Evolutionary conservation across 352 stramenopile genomes (phyloP).

Genomic region (Thraustotheca clavata): DNA sequence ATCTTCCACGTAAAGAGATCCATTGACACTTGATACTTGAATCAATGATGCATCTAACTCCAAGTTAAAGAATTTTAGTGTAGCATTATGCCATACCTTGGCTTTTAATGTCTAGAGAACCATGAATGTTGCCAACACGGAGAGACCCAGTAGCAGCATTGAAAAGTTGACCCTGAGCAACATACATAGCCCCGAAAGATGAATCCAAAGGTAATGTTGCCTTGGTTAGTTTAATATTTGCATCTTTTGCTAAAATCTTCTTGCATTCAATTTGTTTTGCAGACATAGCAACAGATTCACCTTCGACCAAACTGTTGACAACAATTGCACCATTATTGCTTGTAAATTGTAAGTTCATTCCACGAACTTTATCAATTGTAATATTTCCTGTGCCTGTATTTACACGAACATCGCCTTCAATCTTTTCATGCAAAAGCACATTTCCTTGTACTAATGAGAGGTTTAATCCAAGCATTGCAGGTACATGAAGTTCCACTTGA

Average conservation of each 20-base stretch:
- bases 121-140: slow-evolving; percentile 56
- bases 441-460: slow-evolving; percentile 38
- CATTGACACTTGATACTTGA: slow-evolving; percentile 56
- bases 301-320: slow-evolving; percentile 44
- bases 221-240: slow-evolving; percentile 51
- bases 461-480: slow-evolving; percentile 38
- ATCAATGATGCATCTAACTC: slow-evolving; percentile 20
- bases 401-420: slow-evolving; percentile 68
- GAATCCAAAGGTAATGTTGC: slow-evolving; percentile 22
- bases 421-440: slow-evolving; percentile 45
- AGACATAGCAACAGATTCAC: slow-evolving; percentile 40
- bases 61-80: not conserved
- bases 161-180: slow-evolving; percentile 37
- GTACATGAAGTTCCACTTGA: slow-evolving; percentile 22
- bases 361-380: slow-evolving; percentile 50
- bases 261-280: slow-evolving; percentile 44
- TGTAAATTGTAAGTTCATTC: slow-evolving; percentile 44
- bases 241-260: slow-evolving; percentile 43
- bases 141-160: slow-evolving; percentile 31
- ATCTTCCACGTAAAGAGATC: slow-evolving; percentile 58
- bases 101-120: slow-evolving; percentile 46
- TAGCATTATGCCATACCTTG: slow-evolving; percentile 32
- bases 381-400: slow-evolving; percentile 49
- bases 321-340: slow-evolving; percentile 49
- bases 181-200: slow-evolving; percentile 68